phyloP scores from a whole-genome alignment of 1,284 basidiomycete species.

The Marasmius oreades region DNA sequence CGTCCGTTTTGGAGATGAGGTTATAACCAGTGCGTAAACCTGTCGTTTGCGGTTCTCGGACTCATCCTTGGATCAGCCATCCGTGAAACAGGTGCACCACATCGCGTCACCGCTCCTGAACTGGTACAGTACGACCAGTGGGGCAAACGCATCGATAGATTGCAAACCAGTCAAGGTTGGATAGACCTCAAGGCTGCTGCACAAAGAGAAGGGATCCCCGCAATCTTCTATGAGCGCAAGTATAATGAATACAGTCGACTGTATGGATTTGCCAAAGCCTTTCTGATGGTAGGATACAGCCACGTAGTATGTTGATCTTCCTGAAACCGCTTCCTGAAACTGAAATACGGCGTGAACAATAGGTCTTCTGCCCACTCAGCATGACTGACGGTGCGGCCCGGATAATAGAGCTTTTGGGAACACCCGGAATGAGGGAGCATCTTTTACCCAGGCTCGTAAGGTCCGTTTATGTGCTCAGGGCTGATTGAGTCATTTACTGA shows the following conservation, averaged over 20 bases:
- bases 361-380: constrained; percentile 68
- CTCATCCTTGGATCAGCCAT: constrained; percentile 34
- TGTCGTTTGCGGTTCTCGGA: background rate
- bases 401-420: constrained; percentile 67
- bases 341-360: background rate
- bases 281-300: constrained; percentile 57
- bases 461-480: constrained; percentile 29
- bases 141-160: constrained; percentile 59
- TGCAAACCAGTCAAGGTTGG: constrained; percentile 72
- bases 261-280: constrained; percentile 61
- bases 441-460: constrained; percentile 58
- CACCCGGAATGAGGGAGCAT: constrained; percentile 52
- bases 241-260: constrained; percentile 55
- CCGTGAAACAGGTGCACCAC: constrained; percentile 37
- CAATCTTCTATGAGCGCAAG: constrained; percentile 59
- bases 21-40: constrained; percentile 40
- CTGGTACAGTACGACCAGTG: constrained; percentile 68
- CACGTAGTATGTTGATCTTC: constrained; percentile 47
- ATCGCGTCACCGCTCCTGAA: constrained; percentile 41
- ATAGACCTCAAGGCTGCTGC: constrained; percentile 64
- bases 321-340: background rate
- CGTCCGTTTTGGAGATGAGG: constrained; percentile 49
- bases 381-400: constrained; percentile 79
- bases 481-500: background rate
- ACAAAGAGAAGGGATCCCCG: constrained; percentile 66